Percentiles rank a stretch among this genome's conserved stretches.
phyloP scores from a whole-genome alignment of 2,329 filamentous ascomycete species.

The Orbilia oligospora region DNA sequence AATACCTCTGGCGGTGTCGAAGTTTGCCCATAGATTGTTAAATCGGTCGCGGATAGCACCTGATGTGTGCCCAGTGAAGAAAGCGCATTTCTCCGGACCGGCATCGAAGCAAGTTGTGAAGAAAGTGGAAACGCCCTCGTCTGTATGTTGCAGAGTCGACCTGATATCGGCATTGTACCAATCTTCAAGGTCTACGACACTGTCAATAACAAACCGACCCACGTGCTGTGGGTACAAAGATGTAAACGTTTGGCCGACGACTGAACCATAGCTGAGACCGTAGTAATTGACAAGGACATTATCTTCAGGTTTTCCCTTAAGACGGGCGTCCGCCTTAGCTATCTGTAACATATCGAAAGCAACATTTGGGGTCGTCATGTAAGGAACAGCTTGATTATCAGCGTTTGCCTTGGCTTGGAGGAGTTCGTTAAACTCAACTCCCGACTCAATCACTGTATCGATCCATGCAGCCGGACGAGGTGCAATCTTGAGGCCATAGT shows the following conservation, averaged over 20 bases:
- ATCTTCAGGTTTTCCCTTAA: conserved; percentile 35
- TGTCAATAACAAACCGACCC: conserved; percentile 68
- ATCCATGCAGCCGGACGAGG: conserved; percentile 46
- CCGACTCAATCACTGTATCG: conserved; percentile 3
- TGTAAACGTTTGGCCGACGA: conserved; percentile 68
- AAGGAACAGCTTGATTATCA: conserved; percentile 46
- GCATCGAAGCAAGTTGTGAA: conserved; percentile 69
- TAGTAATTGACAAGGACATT: conserved; percentile 67
- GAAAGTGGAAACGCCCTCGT: conserved; percentile 68
- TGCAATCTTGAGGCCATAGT: conserved; percentile 47
- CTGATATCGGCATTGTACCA: conserved; percentile 65
- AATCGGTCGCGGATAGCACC: conserved; percentile 66
- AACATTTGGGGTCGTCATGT: conserved; percentile 45
- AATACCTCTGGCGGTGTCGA: conserved; percentile 59
- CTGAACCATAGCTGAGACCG: conserved; percentile 71
- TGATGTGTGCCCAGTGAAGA: conserved; percentile 66
- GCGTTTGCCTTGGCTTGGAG: conserved; percentile 31
- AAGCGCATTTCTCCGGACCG: conserved; percentile 67
- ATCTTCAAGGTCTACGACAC: conserved; percentile 68
- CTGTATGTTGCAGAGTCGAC: conserved; percentile 68
- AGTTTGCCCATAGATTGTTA: conserved; percentile 59
- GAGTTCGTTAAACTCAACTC: conserved; percentile 23
- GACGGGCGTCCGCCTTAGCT: conserved; percentile 53
- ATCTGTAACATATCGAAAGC: conserved; percentile 57
- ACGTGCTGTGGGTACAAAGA: conserved; percentile 67